phyloP scores from a whole-genome alignment of 345 rosid species.

The Syzygium grande region DNA sequence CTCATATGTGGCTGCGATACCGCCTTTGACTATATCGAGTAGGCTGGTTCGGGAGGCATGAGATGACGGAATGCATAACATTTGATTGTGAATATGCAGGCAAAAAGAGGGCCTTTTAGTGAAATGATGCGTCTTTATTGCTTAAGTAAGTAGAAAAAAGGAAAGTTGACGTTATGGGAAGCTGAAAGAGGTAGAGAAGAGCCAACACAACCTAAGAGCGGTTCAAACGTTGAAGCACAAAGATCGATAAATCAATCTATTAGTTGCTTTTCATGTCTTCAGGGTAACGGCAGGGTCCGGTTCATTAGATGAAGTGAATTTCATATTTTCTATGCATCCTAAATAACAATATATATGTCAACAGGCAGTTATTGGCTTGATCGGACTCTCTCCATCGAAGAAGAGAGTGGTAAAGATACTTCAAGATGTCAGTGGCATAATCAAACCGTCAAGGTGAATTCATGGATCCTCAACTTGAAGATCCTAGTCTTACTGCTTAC shows the following conservation, averaged over 20 bases:
- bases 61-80: neutral
- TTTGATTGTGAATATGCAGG: neutral
- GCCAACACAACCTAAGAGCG: neutral
- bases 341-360: neutral
- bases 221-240: neutral
- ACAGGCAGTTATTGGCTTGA: constrained; percentile 15
- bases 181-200: neutral
- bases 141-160: neutral
- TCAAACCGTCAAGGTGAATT: constrained; percentile 29
- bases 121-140: neutral
- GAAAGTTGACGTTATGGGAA: neutral
- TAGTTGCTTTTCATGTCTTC: neutral
- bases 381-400: constrained; percentile 26
- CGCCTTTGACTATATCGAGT: neutral
- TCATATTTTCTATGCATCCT: neutral
- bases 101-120: neutral
- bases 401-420: constrained; percentile 27
- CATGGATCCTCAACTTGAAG: neutral
- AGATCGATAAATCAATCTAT: neutral
- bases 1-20: neutral
- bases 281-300: neutral
- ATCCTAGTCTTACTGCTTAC: neutral
- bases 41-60: neutral
- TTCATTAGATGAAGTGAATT: neutral
- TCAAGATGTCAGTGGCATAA: constrained; percentile 20